Evolutionary conservation across 768 basidiomycete species (phyloP), one percentile per base, ranked within the genome.

Genomic region (Psilocybe azurescens): DNA sequence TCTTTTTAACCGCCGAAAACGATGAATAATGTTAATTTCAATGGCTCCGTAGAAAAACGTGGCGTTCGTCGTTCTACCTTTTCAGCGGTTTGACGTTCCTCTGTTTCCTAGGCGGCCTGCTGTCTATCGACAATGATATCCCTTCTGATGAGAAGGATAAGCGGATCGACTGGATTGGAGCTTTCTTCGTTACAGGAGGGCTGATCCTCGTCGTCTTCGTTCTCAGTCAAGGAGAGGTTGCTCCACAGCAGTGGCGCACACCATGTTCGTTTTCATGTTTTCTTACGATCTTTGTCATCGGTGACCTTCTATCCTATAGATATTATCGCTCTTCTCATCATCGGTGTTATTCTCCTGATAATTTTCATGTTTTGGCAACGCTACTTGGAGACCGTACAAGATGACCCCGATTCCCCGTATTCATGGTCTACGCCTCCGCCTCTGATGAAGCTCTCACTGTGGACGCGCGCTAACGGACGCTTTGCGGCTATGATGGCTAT

Each of bases 151-250:
- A 81, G 56, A 54, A 49, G 0, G 82, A 83, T 59, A 72, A 77
- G 28, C 78, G 87, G 0, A 80, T 94, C 0, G 94, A 95, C 62
- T 94, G 91, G 91, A 73, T 91, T 18, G 94, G 94, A 2, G 89
- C 89, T 0, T 72, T 81, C 14, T 72, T 94, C n/a, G 74, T 78
- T 13, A 92, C 91, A 0, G 71, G 77, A 0, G 91, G 90, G 0
- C 75, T 94, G 33, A 83, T 89, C 1, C 74, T 94, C 0, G 79
- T 95, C 62, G 80, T 89, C 9, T 94, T 93, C 67, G 87, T 88
- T 0, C 82, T 95, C 3, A 86, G 88, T 52, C 85, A 91, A 64
- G 91, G 86, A 5, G 80, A 83, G 16, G 70, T 80, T 14, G 89
- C 87, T 0, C 79, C 83, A 0, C 51, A 85, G 3, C 81, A 84